Evolutionary conservation across 2,329 filamentous ascomycete genomes (phyloP).

Genomic region (Alternaria sp.): DNA sequence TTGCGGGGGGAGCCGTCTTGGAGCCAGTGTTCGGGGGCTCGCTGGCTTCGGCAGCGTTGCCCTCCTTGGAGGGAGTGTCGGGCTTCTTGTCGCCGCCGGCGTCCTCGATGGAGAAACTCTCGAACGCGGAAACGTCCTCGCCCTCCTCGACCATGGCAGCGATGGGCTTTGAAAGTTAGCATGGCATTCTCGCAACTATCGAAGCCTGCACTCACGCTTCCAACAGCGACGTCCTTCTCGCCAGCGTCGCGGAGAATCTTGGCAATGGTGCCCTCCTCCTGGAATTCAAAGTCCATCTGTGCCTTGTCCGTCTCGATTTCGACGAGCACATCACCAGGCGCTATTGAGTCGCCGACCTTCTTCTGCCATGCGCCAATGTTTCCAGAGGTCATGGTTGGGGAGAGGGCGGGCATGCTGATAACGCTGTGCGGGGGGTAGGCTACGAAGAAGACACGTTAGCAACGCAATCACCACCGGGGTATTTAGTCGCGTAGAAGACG

Average conservation of each 20-base stretch:
- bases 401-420: slow-evolving; percentile 97
- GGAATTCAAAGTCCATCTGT: slow-evolving; percentile 99
- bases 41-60: slow-evolving; percentile 65
- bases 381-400: slow-evolving; percentile 95
- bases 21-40: slow-evolving; percentile 67
- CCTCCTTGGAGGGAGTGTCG: slow-evolving; percentile 69
- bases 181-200: not conserved
- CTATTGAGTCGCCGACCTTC: slow-evolving; percentile 86
- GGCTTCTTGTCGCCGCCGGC: slow-evolving; percentile 83
- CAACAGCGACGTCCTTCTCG: slow-evolving; percentile 91
- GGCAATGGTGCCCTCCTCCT: slow-evolving; percentile 94
- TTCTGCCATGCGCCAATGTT: slow-evolving; percentile 99
- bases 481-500: not conserved
- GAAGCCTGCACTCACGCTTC: slow-evolving; percentile 71
- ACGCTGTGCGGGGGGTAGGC: slow-evolving; percentile 94
- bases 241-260: slow-evolving; percentile 93
- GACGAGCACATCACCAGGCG: slow-evolving; percentile 92
- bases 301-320: slow-evolving; percentile 99
- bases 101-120: slow-evolving; percentile 85
- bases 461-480: slow-evolving; percentile 21
- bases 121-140: slow-evolving; percentile 85
- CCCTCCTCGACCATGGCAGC: slow-evolving; percentile 94
- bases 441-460: slow-evolving; percentile 57
- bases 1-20: slow-evolving; percentile 64
- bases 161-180: slow-evolving; percentile 75